These are phyloP conservation scores for Aspergillus carlsbadensis DNA, from an alignment of 495 filamentous ascomycete species.

Conservation along the genomic window DNA sequence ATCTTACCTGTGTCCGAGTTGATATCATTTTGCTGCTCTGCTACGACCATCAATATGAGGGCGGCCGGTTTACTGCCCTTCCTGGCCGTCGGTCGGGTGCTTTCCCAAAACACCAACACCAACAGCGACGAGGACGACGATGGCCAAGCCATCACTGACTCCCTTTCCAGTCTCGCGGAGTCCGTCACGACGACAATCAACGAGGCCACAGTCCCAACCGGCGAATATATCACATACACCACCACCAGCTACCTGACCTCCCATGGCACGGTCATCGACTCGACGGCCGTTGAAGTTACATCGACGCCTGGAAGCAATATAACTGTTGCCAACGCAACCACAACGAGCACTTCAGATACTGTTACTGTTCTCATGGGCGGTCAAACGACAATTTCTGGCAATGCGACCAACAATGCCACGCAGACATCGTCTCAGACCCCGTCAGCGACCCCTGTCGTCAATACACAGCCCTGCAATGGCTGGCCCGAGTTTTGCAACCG, in stretches of 20 bases:
- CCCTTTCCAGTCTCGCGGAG: conserved; percentile 25
- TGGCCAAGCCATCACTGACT: conserved; percentile 3
- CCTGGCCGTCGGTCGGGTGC: conserved; percentile 9
- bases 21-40: neutral
- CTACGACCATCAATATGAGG: conserved; percentile 9
- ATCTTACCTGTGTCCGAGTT: neutral
- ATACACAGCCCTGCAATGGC: conserved; percentile 80
- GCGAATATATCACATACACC: conserved; percentile 38
- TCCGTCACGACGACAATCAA: conserved; percentile 19
- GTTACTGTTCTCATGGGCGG: conserved; percentile 42
- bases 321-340: conserved; percentile 30
- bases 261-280: conserved; percentile 23
- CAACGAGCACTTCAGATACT: conserved; percentile 34
- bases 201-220: conserved; percentile 28
- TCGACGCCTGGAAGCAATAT: conserved; percentile 24
- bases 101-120: conserved; percentile 3
- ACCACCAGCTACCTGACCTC: conserved; percentile 35
- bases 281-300: conserved; percentile 18
- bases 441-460: conserved; percentile 52
- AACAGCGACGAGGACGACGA: neutral
- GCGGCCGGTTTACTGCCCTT: conserved; percentile 17
- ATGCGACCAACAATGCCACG: conserved; percentile 45
- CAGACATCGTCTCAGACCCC: conserved; percentile 34
- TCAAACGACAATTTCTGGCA: conserved; percentile 36
- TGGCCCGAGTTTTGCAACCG: conserved; percentile 80